Percentiles rank a stretch among this genome's conserved stretches.
Evolutionary conservation across 371 early-diverging fungal species (phyloP).

Genomic region (Funneliformis caledonium): DNA sequence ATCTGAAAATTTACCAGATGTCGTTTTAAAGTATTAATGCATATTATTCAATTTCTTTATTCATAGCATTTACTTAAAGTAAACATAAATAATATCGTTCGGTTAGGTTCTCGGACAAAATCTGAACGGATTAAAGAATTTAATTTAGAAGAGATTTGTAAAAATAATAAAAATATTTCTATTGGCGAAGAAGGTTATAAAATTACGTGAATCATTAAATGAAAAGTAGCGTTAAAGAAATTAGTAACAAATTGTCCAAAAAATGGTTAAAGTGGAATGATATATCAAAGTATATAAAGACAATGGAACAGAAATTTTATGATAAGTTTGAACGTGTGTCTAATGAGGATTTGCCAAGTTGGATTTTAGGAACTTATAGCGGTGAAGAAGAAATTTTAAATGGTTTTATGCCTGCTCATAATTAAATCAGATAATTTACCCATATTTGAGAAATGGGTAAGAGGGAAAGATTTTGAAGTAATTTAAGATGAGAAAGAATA

Average conservation of each 20-base stretch:
- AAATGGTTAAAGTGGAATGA: not conserved
- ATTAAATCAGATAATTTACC: not conserved
- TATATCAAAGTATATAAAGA: not conserved
- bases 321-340: not conserved
- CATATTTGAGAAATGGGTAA: not conserved
- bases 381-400: not conserved
- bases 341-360: not conserved
- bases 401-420: not conserved
- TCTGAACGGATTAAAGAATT: constrained; percentile 38
- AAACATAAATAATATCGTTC: constrained; percentile 43
- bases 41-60: not conserved
- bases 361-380: not conserved
- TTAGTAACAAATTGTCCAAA: not conserved
- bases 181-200: no score
- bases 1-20: no score
- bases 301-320: not conserved
- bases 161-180: no score
- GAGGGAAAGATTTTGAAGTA: not conserved
- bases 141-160: constrained; percentile 41
- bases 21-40: not conserved
- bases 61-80: not conserved
- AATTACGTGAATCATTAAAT: not conserved
- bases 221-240: not conserved
- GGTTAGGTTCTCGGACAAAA: constrained; percentile 51
- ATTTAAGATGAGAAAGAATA: not conserved